phyloP scores from a whole-genome alignment of 2,329 filamentous ascomycete species.

The Trichoderma lentiforme region DNA sequence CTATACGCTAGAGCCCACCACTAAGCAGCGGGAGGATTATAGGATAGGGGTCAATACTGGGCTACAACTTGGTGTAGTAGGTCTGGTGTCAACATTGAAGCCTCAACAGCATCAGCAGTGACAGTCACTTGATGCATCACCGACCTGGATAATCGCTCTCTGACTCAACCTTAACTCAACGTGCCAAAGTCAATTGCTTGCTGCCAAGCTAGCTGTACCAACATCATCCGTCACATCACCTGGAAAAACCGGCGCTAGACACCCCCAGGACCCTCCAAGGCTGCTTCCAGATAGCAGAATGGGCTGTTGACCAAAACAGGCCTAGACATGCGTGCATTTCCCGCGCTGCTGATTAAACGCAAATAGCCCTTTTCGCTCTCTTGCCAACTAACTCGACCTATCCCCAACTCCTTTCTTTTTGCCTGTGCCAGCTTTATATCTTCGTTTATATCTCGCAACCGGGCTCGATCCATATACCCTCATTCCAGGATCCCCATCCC shows the following conservation, averaged over 20 bases:
- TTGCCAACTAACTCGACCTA: slow-evolving; percentile 10
- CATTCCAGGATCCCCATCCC: slow-evolving; percentile 14
- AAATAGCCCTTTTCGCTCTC: not conserved
- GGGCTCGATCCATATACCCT: slow-evolving; percentile 7
- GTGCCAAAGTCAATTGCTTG: not conserved
- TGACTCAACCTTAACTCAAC: not conserved
- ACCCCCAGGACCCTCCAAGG: not conserved
- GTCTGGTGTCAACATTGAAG: not conserved
- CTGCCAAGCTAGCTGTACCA: not conserved
- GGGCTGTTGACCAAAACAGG: not conserved
- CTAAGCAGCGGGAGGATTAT: not conserved
- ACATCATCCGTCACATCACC: not conserved
- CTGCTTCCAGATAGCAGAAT: not conserved
- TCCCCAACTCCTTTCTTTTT: slow-evolving; percentile 12
- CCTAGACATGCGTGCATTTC: slow-evolving; percentile 7
- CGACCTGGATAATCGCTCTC: not conserved
- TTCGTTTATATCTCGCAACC: slow-evolving; percentile 1
- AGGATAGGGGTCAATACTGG: not conserved
- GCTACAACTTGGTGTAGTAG: no score
- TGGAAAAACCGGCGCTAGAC: not conserved
- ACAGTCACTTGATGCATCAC: not conserved
- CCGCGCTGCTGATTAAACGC: not conserved
- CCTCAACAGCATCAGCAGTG: not conserved
- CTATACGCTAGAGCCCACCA: not conserved
- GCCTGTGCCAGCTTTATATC: slow-evolving; percentile 1